These are phyloP conservation scores for Tetrahymena thermophila DNA, from an alignment of 73 alveolate species.

Conservation along the genomic window DNA sequence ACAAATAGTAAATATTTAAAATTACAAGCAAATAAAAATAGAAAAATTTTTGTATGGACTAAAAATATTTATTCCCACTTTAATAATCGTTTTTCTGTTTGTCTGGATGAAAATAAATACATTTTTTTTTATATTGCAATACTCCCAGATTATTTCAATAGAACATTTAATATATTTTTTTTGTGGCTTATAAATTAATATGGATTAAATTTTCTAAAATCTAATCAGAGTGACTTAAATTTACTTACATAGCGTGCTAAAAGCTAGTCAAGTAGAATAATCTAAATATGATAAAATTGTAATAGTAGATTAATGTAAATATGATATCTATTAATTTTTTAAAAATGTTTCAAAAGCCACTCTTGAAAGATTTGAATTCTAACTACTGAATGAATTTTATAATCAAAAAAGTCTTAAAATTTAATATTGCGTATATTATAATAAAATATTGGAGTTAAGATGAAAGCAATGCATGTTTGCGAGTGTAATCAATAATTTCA, in stretches of 20 bases:
- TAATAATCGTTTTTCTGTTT: background rate
- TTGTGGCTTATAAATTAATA: too few species aligned
- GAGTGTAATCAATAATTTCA: background rate
- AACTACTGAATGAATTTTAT: background rate
- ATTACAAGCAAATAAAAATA: background rate
- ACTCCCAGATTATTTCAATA: too few species aligned
- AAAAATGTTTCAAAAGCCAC: too few species aligned
- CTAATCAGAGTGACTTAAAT: background rate
- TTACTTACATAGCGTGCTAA: background rate
- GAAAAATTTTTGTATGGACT: too few species aligned
- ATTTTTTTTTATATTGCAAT: too few species aligned
- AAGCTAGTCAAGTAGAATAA: background rate
- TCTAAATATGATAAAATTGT: background rate
- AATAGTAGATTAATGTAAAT: background rate
- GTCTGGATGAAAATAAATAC: background rate
- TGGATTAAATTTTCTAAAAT: too few species aligned
- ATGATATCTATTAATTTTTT: too few species aligned
- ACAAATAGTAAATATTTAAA: too few species aligned
- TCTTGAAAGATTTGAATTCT: too few species aligned
- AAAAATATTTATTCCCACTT: background rate
- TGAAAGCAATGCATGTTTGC: background rate
- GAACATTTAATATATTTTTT: too few species aligned
- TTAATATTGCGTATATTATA: background rate
- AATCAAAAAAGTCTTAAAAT: too few species aligned
- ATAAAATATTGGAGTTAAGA: background rate